Conservation (phyloP, 352 stramenopile genomes). For the Phytophthora kernoviae region DNA sequence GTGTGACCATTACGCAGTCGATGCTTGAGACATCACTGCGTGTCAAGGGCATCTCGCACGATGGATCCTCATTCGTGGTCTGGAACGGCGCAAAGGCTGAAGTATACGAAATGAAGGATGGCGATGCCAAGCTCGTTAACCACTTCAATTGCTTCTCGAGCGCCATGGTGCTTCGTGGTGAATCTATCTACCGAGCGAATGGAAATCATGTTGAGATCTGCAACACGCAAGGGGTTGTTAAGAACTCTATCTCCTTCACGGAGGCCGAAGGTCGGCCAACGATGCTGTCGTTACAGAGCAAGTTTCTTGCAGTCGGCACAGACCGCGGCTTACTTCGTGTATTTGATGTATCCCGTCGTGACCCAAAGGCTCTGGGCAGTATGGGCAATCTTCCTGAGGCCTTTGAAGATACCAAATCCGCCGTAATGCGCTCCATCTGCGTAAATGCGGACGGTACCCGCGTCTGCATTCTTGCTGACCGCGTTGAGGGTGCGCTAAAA, state of each 20-base stretch:
- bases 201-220: slow-evolving; percentile 89
- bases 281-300: slow-evolving; percentile 88
- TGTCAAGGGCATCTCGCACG: slow-evolving; percentile 88
- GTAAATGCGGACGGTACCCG: slow-evolving; percentile 91
- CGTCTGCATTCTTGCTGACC: slow-evolving; percentile 88
- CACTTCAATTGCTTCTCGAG: slow-evolving; percentile 81
- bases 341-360: slow-evolving; percentile 84
- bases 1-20: slow-evolving; percentile 61
- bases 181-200: slow-evolving; percentile 88
- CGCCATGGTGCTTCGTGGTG: slow-evolving; percentile 77
- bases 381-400: slow-evolving; percentile 77
- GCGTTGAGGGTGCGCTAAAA: slow-evolving; percentile 70
- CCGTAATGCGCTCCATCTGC: slow-evolving; percentile 67
- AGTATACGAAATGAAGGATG: slow-evolving; percentile 87
- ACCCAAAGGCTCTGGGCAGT: slow-evolving; percentile 88
- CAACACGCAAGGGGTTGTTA: slow-evolving; percentile 88
- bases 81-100: slow-evolving; percentile 89
- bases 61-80: slow-evolving; percentile 72
- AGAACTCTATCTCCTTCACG: slow-evolving; percentile 90
- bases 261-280: slow-evolving; percentile 87
- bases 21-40: slow-evolving; percentile 66
- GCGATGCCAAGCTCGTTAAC: slow-evolving; percentile 53
- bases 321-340: slow-evolving; percentile 85
- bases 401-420: slow-evolving; percentile 59
- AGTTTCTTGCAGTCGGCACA: slow-evolving; percentile 91